Evolutionary conservation across 2,329 filamentous ascomycete genomes (phyloP), one percentile per base, ranked within the genome.

Genomic region (Mollisia scopiformis): DNA sequence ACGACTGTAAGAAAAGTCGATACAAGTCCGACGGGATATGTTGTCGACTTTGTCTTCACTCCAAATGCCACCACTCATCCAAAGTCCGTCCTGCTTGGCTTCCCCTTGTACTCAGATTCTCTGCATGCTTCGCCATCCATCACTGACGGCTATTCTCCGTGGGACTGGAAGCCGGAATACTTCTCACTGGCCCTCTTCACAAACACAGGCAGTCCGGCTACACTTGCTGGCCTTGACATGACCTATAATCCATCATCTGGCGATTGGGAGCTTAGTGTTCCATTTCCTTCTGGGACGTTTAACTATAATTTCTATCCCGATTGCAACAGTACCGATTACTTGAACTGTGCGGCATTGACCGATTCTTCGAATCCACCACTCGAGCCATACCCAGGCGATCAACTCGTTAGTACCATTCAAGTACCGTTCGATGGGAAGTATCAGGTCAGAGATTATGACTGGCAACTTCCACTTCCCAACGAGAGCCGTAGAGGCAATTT

Each of bases 261-360:
- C 13, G 50, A 53, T 19, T 53, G 50, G 50, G 27, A 31, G 19
- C 30, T 53, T 19, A 53, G 21, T n/a, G 35, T 53, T 19, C 50
- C 50, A 3, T 53, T 53, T 25, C 50, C 50, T 7, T 53, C 50
- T 21, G 50, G 50, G 28, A 53, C 50, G 23, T 53, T 33, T 16
- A 33, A 37, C 4, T 53, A 53, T 31, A 37, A 21, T 16, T 53
- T 33, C 31, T 53, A 53, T 25, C 50, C 31, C 6, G 35, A 53
- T n/a, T 53, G 31, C 14, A 53, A 37, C n/a, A 25, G 28, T 11
- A 25, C 50, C 3, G 25, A 25, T 11, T 37, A 21, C 5, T 5
- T 23, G 3, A 37, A 23, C 1, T 53, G 50, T 25, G 35, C 27
- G 10, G 31, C 50, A 3, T 13, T 37, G 3, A 37, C 23, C 11